phyloP scores from a whole-genome alignment of 2,329 filamentous ascomycete genomes.

The Huntiella abstrusa region DNA sequence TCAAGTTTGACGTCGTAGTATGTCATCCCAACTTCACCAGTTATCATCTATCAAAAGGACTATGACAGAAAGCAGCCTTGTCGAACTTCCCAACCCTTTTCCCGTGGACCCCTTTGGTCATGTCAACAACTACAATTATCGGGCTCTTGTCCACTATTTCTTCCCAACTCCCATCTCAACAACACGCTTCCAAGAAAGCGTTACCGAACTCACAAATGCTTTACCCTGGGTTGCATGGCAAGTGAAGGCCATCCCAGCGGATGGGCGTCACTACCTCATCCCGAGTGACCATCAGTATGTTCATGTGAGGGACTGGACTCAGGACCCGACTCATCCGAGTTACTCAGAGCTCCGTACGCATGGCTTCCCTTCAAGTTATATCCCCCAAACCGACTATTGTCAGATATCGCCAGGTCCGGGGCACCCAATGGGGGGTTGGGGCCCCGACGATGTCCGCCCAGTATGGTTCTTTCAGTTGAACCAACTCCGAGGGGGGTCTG shows the following conservation, averaged over 20 bases:
- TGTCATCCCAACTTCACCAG: no score
- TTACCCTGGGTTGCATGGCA: constrained; percentile 2
- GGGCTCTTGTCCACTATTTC: no score
- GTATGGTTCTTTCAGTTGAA: constrained; percentile 2
- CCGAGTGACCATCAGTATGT: background rate
- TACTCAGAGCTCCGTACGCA: background rate
- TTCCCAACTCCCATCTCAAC: background rate
- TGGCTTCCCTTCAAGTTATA: background rate
- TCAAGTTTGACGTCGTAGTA: no score
- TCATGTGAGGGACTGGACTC: background rate
- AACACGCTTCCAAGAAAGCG: background rate
- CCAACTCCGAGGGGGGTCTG: background rate
- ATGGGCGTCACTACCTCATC: background rate
- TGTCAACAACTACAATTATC: no score
- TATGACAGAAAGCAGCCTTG: no score
- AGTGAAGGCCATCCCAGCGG: background rate
- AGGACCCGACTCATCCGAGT: background rate
- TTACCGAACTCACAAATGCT: background rate
- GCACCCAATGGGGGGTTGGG: background rate
- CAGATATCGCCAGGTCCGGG: background rate
- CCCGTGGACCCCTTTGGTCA: no score
- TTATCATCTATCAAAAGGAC: no score
- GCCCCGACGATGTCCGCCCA: background rate
- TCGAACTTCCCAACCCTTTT: no score
- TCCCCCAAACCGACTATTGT: background rate